These are phyloP conservation scores for Cephalotrichum gorgonifer DNA, from an alignment of 2,329 filamentous ascomycete genomes.

Conservation along the genomic window DNA sequence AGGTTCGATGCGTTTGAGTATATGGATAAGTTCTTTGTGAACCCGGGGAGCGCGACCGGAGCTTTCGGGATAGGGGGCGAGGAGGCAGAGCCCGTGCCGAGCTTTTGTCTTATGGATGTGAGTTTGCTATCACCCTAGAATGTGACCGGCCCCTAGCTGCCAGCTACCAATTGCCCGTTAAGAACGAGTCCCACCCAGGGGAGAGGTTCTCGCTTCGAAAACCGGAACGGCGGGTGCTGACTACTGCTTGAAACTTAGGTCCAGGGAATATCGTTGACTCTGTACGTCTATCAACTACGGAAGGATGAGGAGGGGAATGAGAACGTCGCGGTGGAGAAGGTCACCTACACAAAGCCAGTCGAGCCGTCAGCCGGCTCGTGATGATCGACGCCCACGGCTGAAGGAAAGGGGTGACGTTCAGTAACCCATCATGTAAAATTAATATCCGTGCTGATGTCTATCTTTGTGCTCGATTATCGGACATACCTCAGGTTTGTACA, in stretches of 20 bases:
- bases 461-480: too few species aligned
- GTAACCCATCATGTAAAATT: too few species aligned
- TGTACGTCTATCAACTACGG: slow-evolving; percentile 86
- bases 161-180: too few species aligned
- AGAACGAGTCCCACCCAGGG: too few species aligned
- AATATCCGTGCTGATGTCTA: too few species aligned
- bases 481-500: too few species aligned
- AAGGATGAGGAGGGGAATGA: slow-evolving; percentile 68
- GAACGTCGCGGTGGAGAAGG: slow-evolving; percentile 76
- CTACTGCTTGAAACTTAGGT: slow-evolving; percentile 44
- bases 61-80: slow-evolving; percentile 45
- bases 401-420: slow-evolving; percentile 9
- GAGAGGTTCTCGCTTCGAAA: background rate
- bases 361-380: slow-evolving; percentile 35
- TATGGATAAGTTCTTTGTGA: slow-evolving; percentile 66
- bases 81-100: slow-evolving; percentile 64
- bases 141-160: too few species aligned
- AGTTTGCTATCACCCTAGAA: background rate
- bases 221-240: background rate
- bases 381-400: slow-evolving; percentile 18
- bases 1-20: slow-evolving; percentile 62
- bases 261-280: slow-evolving; percentile 87
- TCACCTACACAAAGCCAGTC: slow-evolving; percentile 72
- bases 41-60: slow-evolving; percentile 56
- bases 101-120: slow-evolving; percentile 97